Percentiles rank a stretch among this genome's conserved stretches.
Evolutionary conservation across 495 filamentous ascomycete genomes (phyloP).

Genomic region (Neurospora sp.): DNA sequence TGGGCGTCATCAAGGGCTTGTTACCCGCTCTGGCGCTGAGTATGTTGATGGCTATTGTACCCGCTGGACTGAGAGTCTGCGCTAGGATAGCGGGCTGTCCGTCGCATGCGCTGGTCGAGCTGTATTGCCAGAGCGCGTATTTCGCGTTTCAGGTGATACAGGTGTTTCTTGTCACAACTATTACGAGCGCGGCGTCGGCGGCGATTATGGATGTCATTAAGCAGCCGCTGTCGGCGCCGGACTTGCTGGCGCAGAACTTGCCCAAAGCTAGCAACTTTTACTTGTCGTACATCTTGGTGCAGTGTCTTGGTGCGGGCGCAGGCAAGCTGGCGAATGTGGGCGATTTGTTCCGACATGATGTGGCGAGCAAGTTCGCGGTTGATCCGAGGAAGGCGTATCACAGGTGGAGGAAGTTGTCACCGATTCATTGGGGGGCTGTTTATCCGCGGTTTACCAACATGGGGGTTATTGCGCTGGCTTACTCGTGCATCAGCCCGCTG

Average conservation of each 20-base stretch:
- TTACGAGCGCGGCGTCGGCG: constrained; percentile 60
- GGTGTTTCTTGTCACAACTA: constrained; percentile 82
- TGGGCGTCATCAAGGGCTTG: constrained; percentile 68
- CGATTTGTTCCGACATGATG: constrained; percentile 43
- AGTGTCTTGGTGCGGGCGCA: constrained; percentile 65
- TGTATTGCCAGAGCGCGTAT: constrained; percentile 84
- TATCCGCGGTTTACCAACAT: constrained; percentile 67
- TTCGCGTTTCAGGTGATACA: constrained; percentile 94
- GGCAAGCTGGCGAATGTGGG: constrained; percentile 48
- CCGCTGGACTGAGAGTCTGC: constrained; percentile 57
- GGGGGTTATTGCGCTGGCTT: constrained; percentile 56
- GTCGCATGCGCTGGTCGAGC: constrained; percentile 66
- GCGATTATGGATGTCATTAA: constrained; percentile 48
- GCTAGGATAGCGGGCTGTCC: constrained; percentile 72
- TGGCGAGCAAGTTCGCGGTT: constrained; percentile 55
- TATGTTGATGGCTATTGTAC: constrained; percentile 69
- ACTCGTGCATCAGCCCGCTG: constrained; percentile 83
- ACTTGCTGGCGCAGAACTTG: constrained; percentile 59
- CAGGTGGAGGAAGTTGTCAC: constrained; percentile 53
- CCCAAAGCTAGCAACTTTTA: constrained; percentile 85
- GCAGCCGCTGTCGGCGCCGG: constrained; percentile 48
- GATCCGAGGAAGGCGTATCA: constrained; percentile 70
- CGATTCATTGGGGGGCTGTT: constrained; percentile 58
- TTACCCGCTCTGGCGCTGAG: constrained; percentile 67
- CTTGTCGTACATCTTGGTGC: constrained; percentile 78